phyloP scores from a whole-genome alignment of 1,284 basidiomycete genomes.

The Pterula multifida region DNA sequence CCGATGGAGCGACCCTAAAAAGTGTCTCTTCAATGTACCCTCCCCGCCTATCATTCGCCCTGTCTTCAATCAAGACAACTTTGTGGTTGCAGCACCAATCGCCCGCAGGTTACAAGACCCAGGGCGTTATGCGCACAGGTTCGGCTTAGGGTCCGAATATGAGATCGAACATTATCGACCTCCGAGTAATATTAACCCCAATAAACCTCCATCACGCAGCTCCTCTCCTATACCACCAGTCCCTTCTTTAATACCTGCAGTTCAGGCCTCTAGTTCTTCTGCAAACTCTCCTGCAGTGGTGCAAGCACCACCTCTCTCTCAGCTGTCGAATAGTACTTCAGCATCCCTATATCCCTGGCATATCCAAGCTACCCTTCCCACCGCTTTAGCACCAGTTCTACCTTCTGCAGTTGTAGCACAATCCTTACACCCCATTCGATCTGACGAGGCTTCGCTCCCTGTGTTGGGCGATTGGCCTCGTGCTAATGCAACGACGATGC shows the following conservation, averaged over 20 bases:
- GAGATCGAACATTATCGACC: conserved; percentile 34
- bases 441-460: conserved; percentile 22
- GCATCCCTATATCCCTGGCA: conserved; percentile 20
- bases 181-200: conserved; percentile 12
- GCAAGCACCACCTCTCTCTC: conserved; percentile 9
- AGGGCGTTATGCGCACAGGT: conserved; percentile 26
- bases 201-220: conserved; percentile 12
- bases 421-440: conserved; percentile 7
- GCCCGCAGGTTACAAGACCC: conserved; percentile 27
- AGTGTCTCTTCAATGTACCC: conserved; percentile 22
- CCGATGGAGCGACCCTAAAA: conserved; percentile 11
- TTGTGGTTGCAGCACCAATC: conserved; percentile 14
- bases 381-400: conserved; percentile 2
- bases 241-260: conserved; percentile 6
- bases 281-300: conserved; percentile 11
- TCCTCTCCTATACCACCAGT: conserved; percentile 16
- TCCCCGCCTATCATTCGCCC: conserved; percentile 20
- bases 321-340: conserved; percentile 7
- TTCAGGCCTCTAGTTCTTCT: conserved; percentile 10
- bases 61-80: conserved; percentile 1
- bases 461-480: conserved; percentile 49
- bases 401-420: conserved; percentile 7
- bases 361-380: conserved; percentile 15
- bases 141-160: conserved; percentile 28
- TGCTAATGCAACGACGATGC: conserved; percentile 28